A percentile compares a stretch with the other conserved stretches of the same genome.
phyloP scores from a whole-genome alignment of 805 yeast genomes.

The Candida endomychidarum region DNA sequence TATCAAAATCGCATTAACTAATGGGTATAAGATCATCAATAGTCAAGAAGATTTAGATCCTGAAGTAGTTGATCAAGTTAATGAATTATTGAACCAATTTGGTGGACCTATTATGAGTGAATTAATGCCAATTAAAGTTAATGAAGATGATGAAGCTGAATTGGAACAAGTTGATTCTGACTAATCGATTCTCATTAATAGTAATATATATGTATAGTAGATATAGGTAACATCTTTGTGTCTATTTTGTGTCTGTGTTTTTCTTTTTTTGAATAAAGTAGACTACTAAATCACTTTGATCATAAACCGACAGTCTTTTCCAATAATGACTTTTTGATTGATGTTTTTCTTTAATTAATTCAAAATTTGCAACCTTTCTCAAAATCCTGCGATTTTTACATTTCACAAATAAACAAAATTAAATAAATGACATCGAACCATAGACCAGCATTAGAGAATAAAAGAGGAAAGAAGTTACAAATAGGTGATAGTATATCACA shows the following conservation, averaged over 20 bases:
- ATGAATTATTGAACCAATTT: slow-evolving; percentile 48
- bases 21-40: slow-evolving; percentile 43
- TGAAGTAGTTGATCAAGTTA: slow-evolving; percentile 58
- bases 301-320: too few species aligned
- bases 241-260: too few species aligned
- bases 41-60: slow-evolving; percentile 46
- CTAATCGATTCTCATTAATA: background rate
- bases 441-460: slow-evolving; percentile 43
- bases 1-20: slow-evolving; percentile 44
- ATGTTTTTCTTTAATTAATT: too few species aligned
- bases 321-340: too few species aligned
- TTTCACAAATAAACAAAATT: too few species aligned
- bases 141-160: slow-evolving; percentile 48
- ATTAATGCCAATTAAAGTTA: slow-evolving; percentile 32
- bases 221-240: too few species aligned
- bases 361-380: background rate
- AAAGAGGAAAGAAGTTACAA: slow-evolving; percentile 31
- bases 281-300: too few species aligned
- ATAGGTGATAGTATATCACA: slow-evolving; percentile 38
- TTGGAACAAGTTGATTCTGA: slow-evolving; percentile 24
- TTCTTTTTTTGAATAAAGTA: too few species aligned
- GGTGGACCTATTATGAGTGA: slow-evolving; percentile 60
- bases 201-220: too few species aligned
- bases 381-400: background rate
- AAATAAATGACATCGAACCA: slow-evolving; percentile 47